These are phyloP conservation scores for Pestalotiopsis sp. DNA, from an alignment of 2,329 filamentous ascomycete genomes.

Conservation along the genomic window DNA sequence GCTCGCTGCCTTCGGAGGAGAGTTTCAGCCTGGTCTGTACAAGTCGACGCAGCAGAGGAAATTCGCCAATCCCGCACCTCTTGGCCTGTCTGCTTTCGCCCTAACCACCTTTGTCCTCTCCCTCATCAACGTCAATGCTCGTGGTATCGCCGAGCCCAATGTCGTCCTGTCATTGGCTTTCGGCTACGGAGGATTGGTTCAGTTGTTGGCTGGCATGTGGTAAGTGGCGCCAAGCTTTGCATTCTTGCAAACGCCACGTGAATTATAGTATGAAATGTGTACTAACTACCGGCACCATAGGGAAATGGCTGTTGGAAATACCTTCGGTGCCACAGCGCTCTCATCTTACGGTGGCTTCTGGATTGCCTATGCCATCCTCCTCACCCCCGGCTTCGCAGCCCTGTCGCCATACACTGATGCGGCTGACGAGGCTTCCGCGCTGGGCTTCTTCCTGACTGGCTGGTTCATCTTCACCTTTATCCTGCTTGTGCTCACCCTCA, in stretches of 20 bases:
- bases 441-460: constrained; percentile 75
- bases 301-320: constrained; percentile 89
- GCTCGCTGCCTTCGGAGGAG: constrained; percentile 68
- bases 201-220: constrained; percentile 87
- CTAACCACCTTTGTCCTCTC: constrained; percentile 82
- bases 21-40: constrained; percentile 72
- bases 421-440: constrained; percentile 55
- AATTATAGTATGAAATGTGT: background rate
- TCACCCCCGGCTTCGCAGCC: constrained; percentile 70
- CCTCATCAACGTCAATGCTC: constrained; percentile 70
- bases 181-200: constrained; percentile 77
- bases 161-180: constrained; percentile 72
- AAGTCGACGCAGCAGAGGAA: constrained; percentile 67
- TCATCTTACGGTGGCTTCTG: constrained; percentile 86
- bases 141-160: constrained; percentile 61
- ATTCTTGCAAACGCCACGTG: background rate
- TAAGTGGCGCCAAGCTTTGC: constrained; percentile 43
- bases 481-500: constrained; percentile 72
- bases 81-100: constrained; percentile 78
- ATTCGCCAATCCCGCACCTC: constrained; percentile 78
- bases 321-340: constrained; percentile 80
- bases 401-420: constrained; percentile 46
- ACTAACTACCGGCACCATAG: constrained; percentile 40
- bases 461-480: constrained; percentile 88
- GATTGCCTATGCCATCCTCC: constrained; percentile 73